A percentile compares a stretch with the other conserved stretches of the same genome.
Conservation (phyloP, 768 basidiomycete genomes). For the Tulasnella sp. region DNA sequence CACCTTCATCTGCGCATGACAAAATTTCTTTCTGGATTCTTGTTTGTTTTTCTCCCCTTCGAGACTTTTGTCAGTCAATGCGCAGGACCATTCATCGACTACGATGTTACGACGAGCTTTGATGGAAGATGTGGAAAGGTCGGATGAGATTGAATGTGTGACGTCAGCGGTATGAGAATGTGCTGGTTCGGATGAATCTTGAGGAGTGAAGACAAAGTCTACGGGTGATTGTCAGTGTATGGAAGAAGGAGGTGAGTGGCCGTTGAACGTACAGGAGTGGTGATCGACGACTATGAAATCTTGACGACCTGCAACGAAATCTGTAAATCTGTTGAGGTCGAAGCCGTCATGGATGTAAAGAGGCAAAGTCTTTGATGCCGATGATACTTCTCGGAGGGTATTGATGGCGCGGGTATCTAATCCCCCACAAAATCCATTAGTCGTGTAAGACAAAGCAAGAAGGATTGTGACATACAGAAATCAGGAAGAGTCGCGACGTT, state of each 20-base stretch:
- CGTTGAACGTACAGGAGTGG: slow-evolving; percentile 37
- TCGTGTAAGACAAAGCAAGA: slow-evolving; percentile 15
- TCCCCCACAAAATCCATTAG: not conserved
- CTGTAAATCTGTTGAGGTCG: slow-evolving; percentile 36
- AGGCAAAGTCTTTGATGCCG: slow-evolving; percentile 35
- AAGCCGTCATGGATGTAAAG: slow-evolving; percentile 61
- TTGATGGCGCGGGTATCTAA: slow-evolving; percentile 42
- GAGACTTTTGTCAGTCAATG: slow-evolving; percentile 38
- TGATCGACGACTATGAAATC: slow-evolving; percentile 64
- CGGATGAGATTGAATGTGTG: slow-evolving; percentile 18
- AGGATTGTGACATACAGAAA: slow-evolving; percentile 26
- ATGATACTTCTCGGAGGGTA: slow-evolving; percentile 32
- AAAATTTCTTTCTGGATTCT: slow-evolving; percentile 38
- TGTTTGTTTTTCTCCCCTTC: slow-evolving; percentile 34
- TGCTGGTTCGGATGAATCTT: slow-evolving; percentile 37
- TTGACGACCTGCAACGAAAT: slow-evolving; percentile 35
- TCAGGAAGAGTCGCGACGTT: slow-evolving; percentile 35
- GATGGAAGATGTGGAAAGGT: slow-evolving; percentile 22
- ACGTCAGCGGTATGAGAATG: slow-evolving; percentile 33
- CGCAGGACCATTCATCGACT: slow-evolving; percentile 42
- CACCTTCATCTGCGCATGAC: slow-evolving; percentile 43
- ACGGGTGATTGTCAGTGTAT: slow-evolving; percentile 23
- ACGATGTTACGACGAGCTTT: slow-evolving; percentile 33
- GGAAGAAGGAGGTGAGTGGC: slow-evolving; percentile 3
- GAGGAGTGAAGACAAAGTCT: slow-evolving; percentile 51